phyloP scores from a whole-genome alignment of 2,329 filamentous ascomycete genomes.

The Herpotrichia juniperi region DNA sequence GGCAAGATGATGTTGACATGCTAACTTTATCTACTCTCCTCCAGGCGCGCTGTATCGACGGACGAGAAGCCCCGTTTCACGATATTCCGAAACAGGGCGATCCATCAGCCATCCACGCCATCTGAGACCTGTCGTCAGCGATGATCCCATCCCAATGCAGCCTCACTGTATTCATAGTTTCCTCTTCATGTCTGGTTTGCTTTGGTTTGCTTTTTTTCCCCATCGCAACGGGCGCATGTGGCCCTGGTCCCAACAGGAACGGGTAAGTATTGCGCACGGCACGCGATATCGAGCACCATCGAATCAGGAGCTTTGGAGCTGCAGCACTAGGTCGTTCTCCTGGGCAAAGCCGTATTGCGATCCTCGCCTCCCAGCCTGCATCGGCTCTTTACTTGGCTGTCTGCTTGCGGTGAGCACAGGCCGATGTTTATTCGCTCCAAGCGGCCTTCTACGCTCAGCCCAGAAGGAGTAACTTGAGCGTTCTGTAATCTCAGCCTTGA shows the following conservation, averaged over 20 bases:
- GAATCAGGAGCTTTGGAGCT: conserved; percentile 5
- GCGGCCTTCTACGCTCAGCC: too few relatives aligned
- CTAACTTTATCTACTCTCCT: not conserved
- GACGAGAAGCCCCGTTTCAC: not conserved
- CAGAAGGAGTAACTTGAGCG: too few relatives aligned
- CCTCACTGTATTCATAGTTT: not conserved
- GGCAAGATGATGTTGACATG: not conserved
- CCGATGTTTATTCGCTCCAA: not conserved
- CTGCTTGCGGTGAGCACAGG: too few relatives aligned
- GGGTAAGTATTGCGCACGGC: conserved; percentile 10
- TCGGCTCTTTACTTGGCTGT: conserved; percentile 7
- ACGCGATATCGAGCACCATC: not conserved
- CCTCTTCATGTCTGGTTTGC: not conserved
- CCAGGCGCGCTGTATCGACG: not conserved
- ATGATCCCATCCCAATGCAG: not conserved
- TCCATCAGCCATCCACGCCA: not conserved
- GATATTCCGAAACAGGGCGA: conserved; percentile 1
- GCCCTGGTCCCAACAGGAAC: conserved; percentile 3
- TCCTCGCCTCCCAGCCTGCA: conserved; percentile 1
- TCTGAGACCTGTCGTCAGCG: not conserved
- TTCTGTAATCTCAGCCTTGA: too few relatives aligned
- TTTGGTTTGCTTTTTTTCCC: not conserved
- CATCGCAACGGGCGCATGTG: not conserved
- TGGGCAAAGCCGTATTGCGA: conserved; percentile 10
- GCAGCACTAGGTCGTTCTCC: conserved; percentile 12